Base-by-base conservation (phyloP, 163 green algal species). In the Chloromonas sp. region DNA sequence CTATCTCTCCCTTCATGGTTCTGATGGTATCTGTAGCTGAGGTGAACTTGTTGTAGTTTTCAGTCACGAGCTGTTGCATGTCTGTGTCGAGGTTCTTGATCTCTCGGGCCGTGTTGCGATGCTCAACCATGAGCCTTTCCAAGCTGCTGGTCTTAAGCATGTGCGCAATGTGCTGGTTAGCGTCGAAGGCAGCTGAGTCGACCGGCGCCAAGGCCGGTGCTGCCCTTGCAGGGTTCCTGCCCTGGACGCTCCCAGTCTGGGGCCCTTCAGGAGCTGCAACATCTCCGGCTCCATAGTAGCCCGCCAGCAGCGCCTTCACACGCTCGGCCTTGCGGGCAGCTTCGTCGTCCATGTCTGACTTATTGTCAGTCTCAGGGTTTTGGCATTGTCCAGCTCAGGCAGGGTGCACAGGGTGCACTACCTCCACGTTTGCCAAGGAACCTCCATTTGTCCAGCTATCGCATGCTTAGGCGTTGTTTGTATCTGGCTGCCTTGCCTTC, bases 41-140 rank as follows among this genome's bases (percentile, higher is more conserved):
- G 74, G 99, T 98, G 91, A 99, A 99, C 88, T 98, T 98, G 94
- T 94, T 97, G 88, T 99, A 99, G 87, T 99, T 99, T 81, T 99
- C 97, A 81, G 99, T 98, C 15, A 99, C 97, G 58, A 99, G 93
- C 90, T 96, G 95, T 86, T 98, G 96, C 94, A 98, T 97, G 88
- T 98, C 95, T 36, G 92, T 92, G 89, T 98, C 95, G 58, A 98
- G 89, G 76, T 91, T 90, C 36, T 94, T 93, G 76, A 97, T 96
- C 60, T 96, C 92, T 1, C 88, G 80, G 1, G 89, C 88, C 90
- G 95, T 95, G 78, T 91, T 91, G 36, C 89, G 80, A 84, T 95
- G 92, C 87, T 95, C 92, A 0, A 87, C 83, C 86, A 97, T 86
- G 79, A 96, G 86, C 36, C 85, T 85, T 60, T 96, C 91, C 62